Conservation (phyloP, 2,329 filamentous ascomycete genomes). For the Mycosphaerelloides madeirae region DNA sequence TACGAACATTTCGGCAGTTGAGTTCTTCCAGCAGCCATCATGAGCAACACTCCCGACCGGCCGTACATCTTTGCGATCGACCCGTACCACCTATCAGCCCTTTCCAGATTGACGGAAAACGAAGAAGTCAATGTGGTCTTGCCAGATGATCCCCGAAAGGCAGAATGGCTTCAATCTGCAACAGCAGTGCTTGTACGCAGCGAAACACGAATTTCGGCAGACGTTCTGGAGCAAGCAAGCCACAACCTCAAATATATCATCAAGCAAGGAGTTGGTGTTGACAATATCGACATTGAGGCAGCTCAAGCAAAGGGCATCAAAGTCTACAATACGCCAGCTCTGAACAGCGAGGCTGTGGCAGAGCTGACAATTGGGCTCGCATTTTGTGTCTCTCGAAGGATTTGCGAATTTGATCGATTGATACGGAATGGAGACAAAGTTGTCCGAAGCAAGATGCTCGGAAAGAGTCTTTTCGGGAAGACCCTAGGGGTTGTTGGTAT, state of each 20-base stretch:
- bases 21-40: too few species aligned
- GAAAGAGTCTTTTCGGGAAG: slow-evolving; percentile 30
- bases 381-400: slow-evolving; percentile 29
- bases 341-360: slow-evolving; percentile 41
- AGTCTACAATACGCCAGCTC: slow-evolving; percentile 44
- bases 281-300: slow-evolving; percentile 44
- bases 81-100: slow-evolving; percentile 28
- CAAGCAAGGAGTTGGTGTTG: slow-evolving; percentile 45
- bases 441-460: slow-evolving; percentile 27
- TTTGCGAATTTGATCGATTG: slow-evolving; percentile 28
- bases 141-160: slow-evolving; percentile 13
- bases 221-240: slow-evolving; percentile 22
- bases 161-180: slow-evolving; percentile 21
- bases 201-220: slow-evolving; percentile 20
- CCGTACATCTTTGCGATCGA: slow-evolving; percentile 23
- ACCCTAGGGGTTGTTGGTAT: slow-evolving; percentile 38
- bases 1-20: too few species aligned
- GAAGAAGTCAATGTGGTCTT: slow-evolving; percentile 20
- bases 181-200: slow-evolving; percentile 23
- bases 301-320: slow-evolving; percentile 41
- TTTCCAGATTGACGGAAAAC: slow-evolving; percentile 15
- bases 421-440: slow-evolving; percentile 23
- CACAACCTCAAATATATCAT: slow-evolving; percentile 41
- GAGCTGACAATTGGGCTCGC: slow-evolving; percentile 33
- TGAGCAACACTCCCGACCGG: too few species aligned